Percentiles rank a stretch among this genome's conserved stretches.
These are phyloP conservation scores for Brassica incana DNA, from an alignment of 345 rosid genomes.

Conservation along the genomic window DNA sequence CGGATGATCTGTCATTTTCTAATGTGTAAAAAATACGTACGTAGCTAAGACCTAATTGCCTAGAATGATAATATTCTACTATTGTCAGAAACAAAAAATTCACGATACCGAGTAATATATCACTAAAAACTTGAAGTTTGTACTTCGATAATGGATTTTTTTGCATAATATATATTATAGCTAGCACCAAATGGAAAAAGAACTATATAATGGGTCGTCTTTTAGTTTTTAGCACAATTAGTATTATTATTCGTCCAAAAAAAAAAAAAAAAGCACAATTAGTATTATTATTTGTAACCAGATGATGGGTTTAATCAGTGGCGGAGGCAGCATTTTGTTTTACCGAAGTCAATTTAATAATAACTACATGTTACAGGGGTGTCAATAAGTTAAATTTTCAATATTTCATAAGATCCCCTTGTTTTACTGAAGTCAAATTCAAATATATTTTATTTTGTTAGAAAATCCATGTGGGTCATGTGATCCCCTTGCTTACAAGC, in stretches of 20 bases:
- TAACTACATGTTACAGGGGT: too few species aligned
- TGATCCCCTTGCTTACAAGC: too few species aligned
- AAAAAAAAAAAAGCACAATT: neutral
- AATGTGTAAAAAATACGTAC: neutral
- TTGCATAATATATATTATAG: neutral
- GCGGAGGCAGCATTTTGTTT: too few species aligned
- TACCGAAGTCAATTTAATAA: too few species aligned
- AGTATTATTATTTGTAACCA: neutral
- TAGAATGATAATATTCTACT: neutral
- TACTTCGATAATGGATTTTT: neutral
- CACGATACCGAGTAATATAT: neutral
- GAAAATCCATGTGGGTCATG: too few species aligned
- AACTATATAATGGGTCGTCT: neutral
- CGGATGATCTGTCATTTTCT: conserved; percentile 26
- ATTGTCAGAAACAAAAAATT: neutral
- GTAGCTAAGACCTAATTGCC: conserved; percentile 22
- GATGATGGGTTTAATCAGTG: too few species aligned
- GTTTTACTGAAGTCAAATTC: too few species aligned
- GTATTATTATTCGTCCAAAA: neutral
- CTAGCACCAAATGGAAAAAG: neutral
- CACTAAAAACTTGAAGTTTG: neutral
- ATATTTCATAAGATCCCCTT: too few species aligned
- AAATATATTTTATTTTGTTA: too few species aligned
- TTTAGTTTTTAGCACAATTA: neutral
- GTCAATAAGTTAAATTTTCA: too few species aligned